Evolutionary conservation across 192 early-diverging fungal species (phyloP), one percentile per base, ranked within the genome.

Genomic region (Backusella luteola): DNA sequence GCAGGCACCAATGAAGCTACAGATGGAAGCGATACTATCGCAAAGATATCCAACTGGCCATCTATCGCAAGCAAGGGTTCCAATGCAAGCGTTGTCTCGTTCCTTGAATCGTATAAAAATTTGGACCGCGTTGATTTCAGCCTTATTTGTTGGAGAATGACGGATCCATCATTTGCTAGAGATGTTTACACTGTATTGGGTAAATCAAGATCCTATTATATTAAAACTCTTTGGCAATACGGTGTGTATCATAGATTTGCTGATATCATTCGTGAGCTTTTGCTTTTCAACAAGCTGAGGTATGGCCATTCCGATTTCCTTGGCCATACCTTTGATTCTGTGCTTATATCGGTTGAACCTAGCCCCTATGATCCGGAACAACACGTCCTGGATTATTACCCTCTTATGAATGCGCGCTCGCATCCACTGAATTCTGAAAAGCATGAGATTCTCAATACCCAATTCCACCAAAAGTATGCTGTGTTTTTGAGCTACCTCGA

Each of bases 351-450:
- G 1, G 56, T 63, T 4, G 56, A 63, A 63, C 56, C 56, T 26
- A 63, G 56, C 23, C 56, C 56, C 4, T 63, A 29, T 63, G 56
- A 63, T 63, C 29, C 21, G 3, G 26, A 63, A 29, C 63, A 83
- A 9, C 66, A 80, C 23, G 29, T 79, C 19, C 35, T 77, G 14
- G 82, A 83, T 38, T 88, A 86, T 38, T 83, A 82, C 53, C 87
- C 87, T 9, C 36, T 88, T 4, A 76, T 86, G 36, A 86, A 86
- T 67, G 85, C 87, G n/a, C 67, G 87, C 82, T 84, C 84, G 83
- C 83, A 56, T 69, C 6, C 32, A 26, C 29, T 69, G 23, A 42
- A 59, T 11, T 73, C 66, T 5, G 59, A 71, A 6, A 53, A 72
- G 2, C 66, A 73, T 21, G 77, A 75, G 9, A 84, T 88, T n/a